Evolutionary conservation across 2,329 filamentous ascomycete species (phyloP).

Genomic region (Mariannaea sp.): DNA sequence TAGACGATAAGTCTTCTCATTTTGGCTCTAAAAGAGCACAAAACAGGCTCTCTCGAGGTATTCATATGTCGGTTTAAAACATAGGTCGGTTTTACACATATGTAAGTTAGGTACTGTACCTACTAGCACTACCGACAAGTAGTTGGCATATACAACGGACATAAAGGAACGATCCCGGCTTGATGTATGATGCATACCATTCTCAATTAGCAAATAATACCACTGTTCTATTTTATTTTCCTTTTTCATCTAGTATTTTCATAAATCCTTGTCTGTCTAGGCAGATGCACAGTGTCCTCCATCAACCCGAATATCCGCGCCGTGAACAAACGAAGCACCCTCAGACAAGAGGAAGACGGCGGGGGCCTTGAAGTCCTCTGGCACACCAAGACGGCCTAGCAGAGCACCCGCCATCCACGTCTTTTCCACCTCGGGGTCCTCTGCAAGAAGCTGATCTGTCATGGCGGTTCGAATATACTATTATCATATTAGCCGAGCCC

Average conservation of each 20-base stretch:
- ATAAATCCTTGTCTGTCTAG: slow-evolving; percentile 19
- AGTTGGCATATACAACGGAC: too few species aligned
- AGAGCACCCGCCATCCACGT: slow-evolving; percentile 59
- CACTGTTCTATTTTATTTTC: slow-evolving; percentile 12
- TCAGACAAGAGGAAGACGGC: slow-evolving; percentile 62
- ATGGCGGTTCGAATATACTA: slow-evolving; percentile 55
- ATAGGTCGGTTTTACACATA: too few species aligned
- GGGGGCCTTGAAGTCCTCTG: slow-evolving; percentile 62
- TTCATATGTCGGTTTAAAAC: too few species aligned
- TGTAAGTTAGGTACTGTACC: too few species aligned
- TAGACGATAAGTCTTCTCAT: too few species aligned
- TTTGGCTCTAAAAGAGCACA: too few species aligned
- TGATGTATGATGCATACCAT: too few species aligned
- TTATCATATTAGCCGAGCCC: neutral
- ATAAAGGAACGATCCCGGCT: too few species aligned
- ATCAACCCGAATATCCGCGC: slow-evolving; percentile 60
- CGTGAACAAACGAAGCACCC: slow-evolving; percentile 63
- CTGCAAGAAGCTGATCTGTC: slow-evolving; percentile 50
- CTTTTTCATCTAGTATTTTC: neutral
- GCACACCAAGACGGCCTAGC: slow-evolving; percentile 57
- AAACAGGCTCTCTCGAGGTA: too few species aligned
- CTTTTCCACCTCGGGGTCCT: slow-evolving; percentile 55
- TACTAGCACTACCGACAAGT: too few species aligned
- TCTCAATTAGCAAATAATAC: too few species aligned
- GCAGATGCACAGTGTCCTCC: slow-evolving; percentile 57